Conservation (phyloP, 345 rosid genomes). For the Bruguiera sexangula region DNA sequence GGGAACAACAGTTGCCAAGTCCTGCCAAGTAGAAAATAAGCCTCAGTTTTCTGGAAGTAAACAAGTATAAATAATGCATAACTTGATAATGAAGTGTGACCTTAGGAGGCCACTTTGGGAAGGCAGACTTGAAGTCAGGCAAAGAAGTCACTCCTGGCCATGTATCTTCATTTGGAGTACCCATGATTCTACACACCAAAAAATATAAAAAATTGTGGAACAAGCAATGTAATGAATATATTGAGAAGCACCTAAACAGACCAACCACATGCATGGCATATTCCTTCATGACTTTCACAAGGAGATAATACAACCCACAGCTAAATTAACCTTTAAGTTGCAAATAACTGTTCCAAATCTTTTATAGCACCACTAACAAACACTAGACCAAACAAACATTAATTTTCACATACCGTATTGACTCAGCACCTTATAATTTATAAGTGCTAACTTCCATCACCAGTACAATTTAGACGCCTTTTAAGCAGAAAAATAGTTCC, state of each 20-base stretch:
- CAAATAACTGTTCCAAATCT: too few species aligned
- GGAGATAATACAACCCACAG: too few species aligned
- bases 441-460: too few species aligned
- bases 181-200: constrained; percentile 57
- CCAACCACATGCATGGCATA: too few species aligned
- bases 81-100: constrained; percentile 31
- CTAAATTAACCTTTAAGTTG: too few species aligned
- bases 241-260: not conserved
- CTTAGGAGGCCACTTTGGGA: constrained; percentile 89
- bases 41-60: not conserved
- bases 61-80: not conserved
- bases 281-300: too few species aligned
- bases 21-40: constrained; percentile 40
- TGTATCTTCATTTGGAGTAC: constrained; percentile 86
- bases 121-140: constrained; percentile 90
- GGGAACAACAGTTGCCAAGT: constrained; percentile 60
- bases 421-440: too few species aligned
- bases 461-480: too few species aligned
- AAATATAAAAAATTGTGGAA: not conserved
- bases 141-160: constrained; percentile 94
- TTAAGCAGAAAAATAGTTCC: too few species aligned
- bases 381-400: too few species aligned
- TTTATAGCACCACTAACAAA: too few species aligned
- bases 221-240: not conserved
- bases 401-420: too few species aligned